These are phyloP conservation scores for Trametes polyzona DNA, from an alignment of 1,284 basidiomycete species.

Conservation along the genomic window DNA sequence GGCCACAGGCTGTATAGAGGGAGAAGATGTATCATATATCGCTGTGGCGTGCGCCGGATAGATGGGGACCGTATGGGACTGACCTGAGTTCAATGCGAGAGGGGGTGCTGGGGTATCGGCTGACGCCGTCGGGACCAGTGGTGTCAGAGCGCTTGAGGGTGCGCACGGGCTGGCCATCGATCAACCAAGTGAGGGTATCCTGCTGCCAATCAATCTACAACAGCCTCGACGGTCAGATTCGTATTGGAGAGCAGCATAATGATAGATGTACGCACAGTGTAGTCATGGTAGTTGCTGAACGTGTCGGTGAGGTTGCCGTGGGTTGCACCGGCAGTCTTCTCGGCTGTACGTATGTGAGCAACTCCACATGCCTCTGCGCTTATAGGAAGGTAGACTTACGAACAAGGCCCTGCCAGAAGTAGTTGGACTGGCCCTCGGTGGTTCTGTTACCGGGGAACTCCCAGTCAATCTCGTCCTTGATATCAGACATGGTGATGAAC, in stretches of 20 bases:
- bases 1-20: slow-evolving; percentile 67
- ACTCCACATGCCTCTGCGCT: not conserved
- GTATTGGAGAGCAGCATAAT: not conserved
- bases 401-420: slow-evolving; percentile 77
- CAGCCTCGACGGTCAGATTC: not conserved
- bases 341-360: slow-evolving; percentile 34
- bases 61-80: slow-evolving; percentile 32
- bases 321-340: slow-evolving; percentile 49
- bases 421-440: slow-evolving; percentile 74
- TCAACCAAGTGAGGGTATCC: slow-evolving; percentile 63
- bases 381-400: slow-evolving; percentile 49
- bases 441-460: slow-evolving; percentile 73
- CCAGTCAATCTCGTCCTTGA: slow-evolving; percentile 89
- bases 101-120: slow-evolving; percentile 75
- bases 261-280: slow-evolving; percentile 53
- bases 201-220: slow-evolving; percentile 78
- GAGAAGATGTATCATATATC: not conserved
- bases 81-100: slow-evolving; percentile 80
- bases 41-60: not conserved
- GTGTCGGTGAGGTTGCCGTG: slow-evolving; percentile 60
- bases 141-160: slow-evolving; percentile 65
- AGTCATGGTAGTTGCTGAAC: slow-evolving; percentile 74
- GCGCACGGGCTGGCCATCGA: slow-evolving; percentile 75
- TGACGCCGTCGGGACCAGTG: slow-evolving; percentile 50
- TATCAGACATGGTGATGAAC: slow-evolving; percentile 84